Conservation (phyloP, 129 eudicot genomes). For the Artemisia argyi region DNA sequence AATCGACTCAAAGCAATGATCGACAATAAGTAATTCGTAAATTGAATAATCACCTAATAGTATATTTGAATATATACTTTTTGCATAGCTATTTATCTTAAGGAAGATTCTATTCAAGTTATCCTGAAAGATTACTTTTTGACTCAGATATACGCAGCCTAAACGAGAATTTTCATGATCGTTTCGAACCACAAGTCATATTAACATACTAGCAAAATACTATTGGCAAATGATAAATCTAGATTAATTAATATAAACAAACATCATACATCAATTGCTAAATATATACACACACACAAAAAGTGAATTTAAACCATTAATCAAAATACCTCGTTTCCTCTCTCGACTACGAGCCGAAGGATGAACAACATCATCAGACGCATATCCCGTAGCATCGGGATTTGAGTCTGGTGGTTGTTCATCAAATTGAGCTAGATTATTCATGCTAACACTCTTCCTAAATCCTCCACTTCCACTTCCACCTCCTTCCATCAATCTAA, state of each 20-base stretch:
- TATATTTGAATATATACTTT: background rate
- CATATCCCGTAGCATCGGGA: conserved; percentile 70
- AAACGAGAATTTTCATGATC: too few relatives aligned
- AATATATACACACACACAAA: background rate
- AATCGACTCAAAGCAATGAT: conserved; percentile 14
- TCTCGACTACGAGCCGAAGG: conserved; percentile 84
- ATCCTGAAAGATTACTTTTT: too few relatives aligned
- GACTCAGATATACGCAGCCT: too few relatives aligned
- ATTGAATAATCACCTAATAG: background rate
- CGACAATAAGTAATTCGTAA: background rate
- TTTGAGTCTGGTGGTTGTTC: conserved; percentile 47
- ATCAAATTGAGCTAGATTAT: conserved; percentile 73
- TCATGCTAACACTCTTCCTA: conserved; percentile 85
- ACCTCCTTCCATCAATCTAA: conserved; percentile 52
- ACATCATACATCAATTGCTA: background rate
- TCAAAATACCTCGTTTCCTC: conserved; percentile 79
- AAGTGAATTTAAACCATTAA: background rate
- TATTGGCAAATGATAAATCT: background rate
- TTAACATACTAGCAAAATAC: too few relatives aligned
- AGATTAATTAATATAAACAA: background rate
- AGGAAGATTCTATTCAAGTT: too few relatives aligned
- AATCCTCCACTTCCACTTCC: conserved; percentile 33
- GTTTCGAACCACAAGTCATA: too few relatives aligned
- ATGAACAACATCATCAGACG: conserved; percentile 91
- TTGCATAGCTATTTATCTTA: too few relatives aligned